Base-by-base conservation (phyloP, 495 filamentous ascomycete species). In the Penicillium malachiteum region DNA sequence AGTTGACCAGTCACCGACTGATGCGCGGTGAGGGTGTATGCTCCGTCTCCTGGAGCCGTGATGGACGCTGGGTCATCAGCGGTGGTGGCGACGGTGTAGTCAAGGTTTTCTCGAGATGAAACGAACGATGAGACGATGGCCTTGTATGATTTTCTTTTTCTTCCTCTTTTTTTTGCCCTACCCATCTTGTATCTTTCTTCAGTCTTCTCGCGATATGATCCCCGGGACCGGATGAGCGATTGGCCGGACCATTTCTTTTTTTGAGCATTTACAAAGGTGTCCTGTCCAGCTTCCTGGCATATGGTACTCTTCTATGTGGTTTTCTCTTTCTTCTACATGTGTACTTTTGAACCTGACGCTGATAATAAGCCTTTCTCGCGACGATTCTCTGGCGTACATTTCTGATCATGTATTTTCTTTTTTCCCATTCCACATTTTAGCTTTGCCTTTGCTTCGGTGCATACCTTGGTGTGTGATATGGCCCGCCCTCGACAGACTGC, bases 21-120 rank as follows among this genome's bases (percentile, higher is more conserved):
- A 96, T 97, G 92, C 83, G 92, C 49, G 94, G 91, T 10, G 94
- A 98, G 68, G 94, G 94, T 21, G 91, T 97, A 30, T 96, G 91
- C 74, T 78, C 84, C 13, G 94, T 96, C 10, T 87, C 91, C 16
- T 98, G 95, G 94, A 94, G 89, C 65, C 85, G 89, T 58, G 94
- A 98, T 62, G 92, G 93, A 35, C 81, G 89, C 55, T 92, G 91
- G 88, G 92, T 97, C 37, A 91, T 98, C 54, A 91, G 89, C 58
- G 95, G 86, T 9, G 94, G 94, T 16, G 94, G 94, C n/a, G 94
- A 98, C 68, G 95, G 94, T 3, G 86, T 96, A 16, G 94, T 96
- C 42, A 98, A 97, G 77, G 94, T 97, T 52, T 96, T 96, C 79
- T 86, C 88, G 40, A 72, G 86, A 70, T 86, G 60, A 52, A 54